These are phyloP conservation scores for Aspergillus alliaceus DNA, from an alignment of 2,329 filamentous ascomycete genomes.

Conservation along the genomic window DNA sequence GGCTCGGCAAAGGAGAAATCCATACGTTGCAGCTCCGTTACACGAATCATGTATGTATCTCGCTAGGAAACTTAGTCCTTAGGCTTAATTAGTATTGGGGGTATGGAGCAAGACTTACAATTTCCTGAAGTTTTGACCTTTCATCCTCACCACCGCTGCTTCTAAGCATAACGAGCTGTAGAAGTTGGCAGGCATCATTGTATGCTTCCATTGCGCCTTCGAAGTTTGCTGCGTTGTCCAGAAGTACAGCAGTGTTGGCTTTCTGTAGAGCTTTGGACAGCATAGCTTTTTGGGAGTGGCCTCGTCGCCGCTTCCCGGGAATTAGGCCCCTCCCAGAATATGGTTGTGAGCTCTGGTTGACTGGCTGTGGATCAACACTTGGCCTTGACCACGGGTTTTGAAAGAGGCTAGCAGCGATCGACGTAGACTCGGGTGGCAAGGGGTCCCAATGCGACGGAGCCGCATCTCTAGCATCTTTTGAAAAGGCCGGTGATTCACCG, in stretches of 20 bases:
- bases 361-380: background rate
- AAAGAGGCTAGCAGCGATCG: conserved; percentile 8
- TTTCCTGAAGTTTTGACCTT: conserved; percentile 80
- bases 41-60: conserved; percentile 85
- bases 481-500: background rate
- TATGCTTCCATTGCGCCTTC: conserved; percentile 90
- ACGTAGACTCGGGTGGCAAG: conserved; percentile 20
- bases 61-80: conserved; percentile 54
- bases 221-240: conserved; percentile 95
- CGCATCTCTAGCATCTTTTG: conserved; percentile 1
- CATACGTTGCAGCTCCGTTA: conserved; percentile 79
- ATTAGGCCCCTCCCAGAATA: conserved; percentile 26
- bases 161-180: conserved; percentile 83
- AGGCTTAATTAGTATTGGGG: background rate
- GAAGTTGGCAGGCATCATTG: conserved; percentile 80
- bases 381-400: conserved; percentile 13
- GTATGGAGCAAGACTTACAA: conserved; percentile 61
- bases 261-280: conserved; percentile 93
- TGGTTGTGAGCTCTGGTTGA: conserved; percentile 19
- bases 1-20: conserved; percentile 49
- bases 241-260: conserved; percentile 89
- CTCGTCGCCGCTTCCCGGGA: conserved; percentile 38
- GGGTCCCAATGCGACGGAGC: conserved; percentile 9
- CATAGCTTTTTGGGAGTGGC: conserved; percentile 88
- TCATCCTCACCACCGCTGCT: conserved; percentile 84